These are phyloP conservation scores for Monilinia vaccinii-corymbosi DNA, from an alignment of 2,329 filamentous ascomycete genomes.

Conservation along the genomic window DNA sequence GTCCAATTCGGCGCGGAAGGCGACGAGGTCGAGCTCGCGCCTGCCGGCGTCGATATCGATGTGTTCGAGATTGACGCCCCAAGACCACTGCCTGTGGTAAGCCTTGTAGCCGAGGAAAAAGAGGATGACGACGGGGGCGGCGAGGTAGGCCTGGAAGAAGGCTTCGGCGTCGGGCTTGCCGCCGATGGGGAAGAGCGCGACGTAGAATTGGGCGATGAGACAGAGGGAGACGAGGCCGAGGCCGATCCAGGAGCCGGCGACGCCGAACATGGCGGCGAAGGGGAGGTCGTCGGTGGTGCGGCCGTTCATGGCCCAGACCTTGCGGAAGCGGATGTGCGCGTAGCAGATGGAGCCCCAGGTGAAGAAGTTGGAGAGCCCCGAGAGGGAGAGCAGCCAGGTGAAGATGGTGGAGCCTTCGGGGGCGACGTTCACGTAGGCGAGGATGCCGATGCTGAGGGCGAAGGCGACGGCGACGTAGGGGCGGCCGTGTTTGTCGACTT, in stretches of 20 bases:
- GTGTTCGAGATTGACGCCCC: constrained; percentile 23
- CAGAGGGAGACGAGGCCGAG: constrained; percentile 57
- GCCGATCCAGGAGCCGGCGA: constrained; percentile 61
- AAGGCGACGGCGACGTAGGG: constrained; percentile 47
- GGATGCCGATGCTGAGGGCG: constrained; percentile 46
- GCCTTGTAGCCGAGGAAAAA: constrained; percentile 62
- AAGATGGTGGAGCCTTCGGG: constrained; percentile 51
- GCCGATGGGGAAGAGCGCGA: constrained; percentile 42
- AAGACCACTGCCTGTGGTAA: constrained; percentile 29
- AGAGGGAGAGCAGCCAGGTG: constrained; percentile 63
- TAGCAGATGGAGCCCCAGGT: constrained; percentile 64
- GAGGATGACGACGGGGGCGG: constrained; percentile 43
- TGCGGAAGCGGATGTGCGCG: constrained; percentile 56
- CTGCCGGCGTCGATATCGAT: constrained; percentile 28
- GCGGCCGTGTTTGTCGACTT: constrained; percentile 73
- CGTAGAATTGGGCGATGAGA: constrained; percentile 46
- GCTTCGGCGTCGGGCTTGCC: constrained; percentile 31
- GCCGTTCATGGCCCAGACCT: constrained; percentile 51
- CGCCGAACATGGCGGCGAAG: constrained; percentile 41
- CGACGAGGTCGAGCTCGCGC: constrained; percentile 25
- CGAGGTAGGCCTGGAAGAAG: constrained; percentile 40
- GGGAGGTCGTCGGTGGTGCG: constrained; percentile 41
- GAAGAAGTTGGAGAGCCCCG: constrained; percentile 64
- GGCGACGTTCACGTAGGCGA: constrained; percentile 53
- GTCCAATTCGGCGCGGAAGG: constrained; percentile 26